Conservation (phyloP, 139 green algal species). For the Auxenochlorella pyrenoidosa region DNA sequence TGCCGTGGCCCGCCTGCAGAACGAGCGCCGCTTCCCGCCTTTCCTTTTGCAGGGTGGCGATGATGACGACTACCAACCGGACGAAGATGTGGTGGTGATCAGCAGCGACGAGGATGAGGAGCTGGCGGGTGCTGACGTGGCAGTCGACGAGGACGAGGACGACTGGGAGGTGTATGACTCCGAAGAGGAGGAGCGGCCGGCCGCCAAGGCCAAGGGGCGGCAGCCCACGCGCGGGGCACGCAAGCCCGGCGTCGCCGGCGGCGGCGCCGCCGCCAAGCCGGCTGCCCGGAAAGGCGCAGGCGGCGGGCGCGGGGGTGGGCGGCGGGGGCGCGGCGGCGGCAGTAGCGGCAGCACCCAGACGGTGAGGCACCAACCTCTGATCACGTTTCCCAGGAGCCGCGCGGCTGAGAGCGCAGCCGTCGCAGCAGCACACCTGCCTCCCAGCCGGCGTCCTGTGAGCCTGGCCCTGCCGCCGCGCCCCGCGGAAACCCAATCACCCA, state of each 20-base stretch:
- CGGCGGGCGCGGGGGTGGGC: neutral
- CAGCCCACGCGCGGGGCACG: neutral
- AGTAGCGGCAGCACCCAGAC: neutral
- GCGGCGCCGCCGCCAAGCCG: neutral
- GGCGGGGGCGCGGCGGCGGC: neutral
- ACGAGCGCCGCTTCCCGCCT: no score
- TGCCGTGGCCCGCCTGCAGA: no score
- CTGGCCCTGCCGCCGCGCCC: no score
- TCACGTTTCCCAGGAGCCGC: no score
- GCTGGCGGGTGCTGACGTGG: neutral
- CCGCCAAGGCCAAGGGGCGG: neutral
- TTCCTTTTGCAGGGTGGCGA: neutral
- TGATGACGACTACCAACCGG: conserved; percentile 18
- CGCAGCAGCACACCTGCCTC: no score
- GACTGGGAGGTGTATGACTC: conserved; percentile 27
- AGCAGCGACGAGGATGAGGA: conserved; percentile 16
- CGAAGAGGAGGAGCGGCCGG: conserved; percentile 21
- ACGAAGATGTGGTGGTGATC: conserved; percentile 6
- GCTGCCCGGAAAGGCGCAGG: neutral
- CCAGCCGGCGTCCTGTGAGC: no score
- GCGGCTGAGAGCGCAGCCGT: no score
- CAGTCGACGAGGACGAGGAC: conserved; percentile 12
- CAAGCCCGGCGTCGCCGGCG: neutral
- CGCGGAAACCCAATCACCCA: no score
- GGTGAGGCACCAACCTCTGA: neutral